Base-by-base conservation (phyloP, 192 early-diverging fungal genomes). In the Linnemannia elongata region DNA sequence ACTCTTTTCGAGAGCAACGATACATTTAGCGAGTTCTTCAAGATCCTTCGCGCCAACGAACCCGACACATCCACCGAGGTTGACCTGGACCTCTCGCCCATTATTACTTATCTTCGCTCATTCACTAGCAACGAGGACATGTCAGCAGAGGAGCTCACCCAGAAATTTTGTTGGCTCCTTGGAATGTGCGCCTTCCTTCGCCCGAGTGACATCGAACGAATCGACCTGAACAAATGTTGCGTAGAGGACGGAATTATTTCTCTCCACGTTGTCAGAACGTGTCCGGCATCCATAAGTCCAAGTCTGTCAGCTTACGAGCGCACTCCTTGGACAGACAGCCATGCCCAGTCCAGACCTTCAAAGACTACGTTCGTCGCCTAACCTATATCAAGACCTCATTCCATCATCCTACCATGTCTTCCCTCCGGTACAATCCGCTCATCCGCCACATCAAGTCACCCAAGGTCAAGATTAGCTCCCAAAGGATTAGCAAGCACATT, bases 401-500 rank as follows among this genome's bases (percentile, higher is more conserved):
- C 24, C 69, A 39, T 4, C 68, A 72, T n/a, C 44, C 47, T 36
- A 72, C 52, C 10, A 24, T 6, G 4, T 52, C 78, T 38, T 27
- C 47, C 39, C 36, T 72, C 35, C 20, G 10, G 12, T 66, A 74
- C 39, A 80, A 66, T 7, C 38, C 54, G 0, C n/a, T 73, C 39
- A 74, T 74, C 8, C 78, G 54, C 4, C 52, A 30, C 1, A 24
- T 45, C 35, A 73, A 60, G 1, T 69, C 52, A 39, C 36, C 47
- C 6, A 45, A 79, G 15, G 10, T 10, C 1, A 5, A 52, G 6
- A 20, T 68, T 9, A 27, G 52, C 3, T 13, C 69, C 7, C 70
- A 80, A 30, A 41, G 54, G 12, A 63, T 80, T 69, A 47, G 78
- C 6, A 74, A 74, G 38, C 52, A 72, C 42, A 80, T 80, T 52